Percentiles rank a stretch among this genome's conserved stretches.
phyloP scores from a whole-genome alignment of 2,329 filamentous ascomycete genomes.

The Teratosphaeria destructans region DNA sequence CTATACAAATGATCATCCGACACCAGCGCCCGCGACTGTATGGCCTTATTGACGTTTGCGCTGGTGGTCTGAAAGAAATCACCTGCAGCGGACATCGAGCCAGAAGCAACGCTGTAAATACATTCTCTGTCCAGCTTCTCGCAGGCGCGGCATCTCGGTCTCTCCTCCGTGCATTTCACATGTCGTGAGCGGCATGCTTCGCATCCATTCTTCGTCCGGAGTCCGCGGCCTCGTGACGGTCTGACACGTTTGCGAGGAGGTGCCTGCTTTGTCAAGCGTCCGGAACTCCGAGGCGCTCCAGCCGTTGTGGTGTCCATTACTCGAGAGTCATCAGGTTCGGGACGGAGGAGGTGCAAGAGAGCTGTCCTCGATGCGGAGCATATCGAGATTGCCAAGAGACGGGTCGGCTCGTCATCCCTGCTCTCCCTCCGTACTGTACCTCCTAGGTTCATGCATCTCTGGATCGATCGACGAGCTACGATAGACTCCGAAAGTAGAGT shows the following conservation, averaged over 20 bases:
- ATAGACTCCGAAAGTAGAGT: too few species aligned
- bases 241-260: not conserved
- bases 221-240: constrained; percentile 30
- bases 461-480: too few species aligned
- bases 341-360: not conserved
- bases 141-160: constrained; percentile 32
- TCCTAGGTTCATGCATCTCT: not conserved
- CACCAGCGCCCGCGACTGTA: not conserved
- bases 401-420: not conserved
- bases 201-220: constrained; percentile 35
- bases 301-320: not conserved
- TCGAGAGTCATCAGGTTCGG: not conserved
- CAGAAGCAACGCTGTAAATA: constrained; percentile 18
- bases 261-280: not conserved
- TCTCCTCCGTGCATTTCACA: constrained; percentile 39
- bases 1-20: not conserved
- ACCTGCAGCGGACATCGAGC: not conserved
- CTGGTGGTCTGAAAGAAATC: not conserved
- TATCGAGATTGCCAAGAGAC: not conserved
- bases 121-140: constrained; percentile 31
- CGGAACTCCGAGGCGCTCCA: too few species aligned
- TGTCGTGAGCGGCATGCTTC: constrained; percentile 33
- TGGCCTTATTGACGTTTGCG: too few species aligned
- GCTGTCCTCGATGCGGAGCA: not conserved
- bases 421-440: too few species aligned